These are phyloP conservation scores for Neurospora pannonica DNA, from an alignment of 495 filamentous ascomycete genomes.

Conservation along the genomic window DNA sequence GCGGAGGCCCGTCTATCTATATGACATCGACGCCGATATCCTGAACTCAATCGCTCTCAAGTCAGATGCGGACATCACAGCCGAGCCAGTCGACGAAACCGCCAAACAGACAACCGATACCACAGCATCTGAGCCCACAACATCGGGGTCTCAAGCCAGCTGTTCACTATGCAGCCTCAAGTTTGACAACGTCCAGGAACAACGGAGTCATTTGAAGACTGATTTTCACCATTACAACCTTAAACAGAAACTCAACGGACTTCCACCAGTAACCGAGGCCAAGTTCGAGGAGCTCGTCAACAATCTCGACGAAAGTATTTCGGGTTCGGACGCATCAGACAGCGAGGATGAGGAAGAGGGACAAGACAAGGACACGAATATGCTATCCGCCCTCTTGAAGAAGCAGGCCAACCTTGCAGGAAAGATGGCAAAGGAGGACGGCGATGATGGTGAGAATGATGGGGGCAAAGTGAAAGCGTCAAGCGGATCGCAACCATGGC, in stretches of 20 bases:
- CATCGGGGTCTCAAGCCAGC: conserved; percentile 54
- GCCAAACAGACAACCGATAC: conserved; percentile 12
- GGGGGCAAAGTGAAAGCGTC: conserved; percentile 27
- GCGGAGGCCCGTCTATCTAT: conserved; percentile 50
- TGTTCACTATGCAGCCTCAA: conserved; percentile 72
- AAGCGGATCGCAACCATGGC: conserved; percentile 59
- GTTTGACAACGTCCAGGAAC: conserved; percentile 66
- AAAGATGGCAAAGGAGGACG: conserved; percentile 16
- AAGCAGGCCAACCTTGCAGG: conserved; percentile 67
- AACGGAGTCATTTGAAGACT: conserved; percentile 77
- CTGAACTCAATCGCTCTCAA: conserved; percentile 59
- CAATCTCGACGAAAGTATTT: conserved; percentile 82
- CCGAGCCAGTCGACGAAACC: conserved; percentile 15
- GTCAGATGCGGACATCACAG: conserved; percentile 27
- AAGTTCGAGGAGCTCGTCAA: conserved; percentile 81
- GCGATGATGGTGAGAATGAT: conserved; percentile 32
- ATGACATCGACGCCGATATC: conserved; percentile 74
- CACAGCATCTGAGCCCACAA: conserved; percentile 13
- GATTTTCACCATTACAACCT: conserved; percentile 92
- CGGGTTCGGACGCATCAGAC: conserved; percentile 57
- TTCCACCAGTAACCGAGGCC: conserved; percentile 55
- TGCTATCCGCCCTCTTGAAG: conserved; percentile 64
- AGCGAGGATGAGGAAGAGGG: conserved; percentile 44
- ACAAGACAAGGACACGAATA: conserved; percentile 44
- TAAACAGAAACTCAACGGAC: conserved; percentile 73